These are phyloP conservation scores for Cucurbita moschata DNA, from an alignment of 306 rosid species.

Conservation along the genomic window DNA sequence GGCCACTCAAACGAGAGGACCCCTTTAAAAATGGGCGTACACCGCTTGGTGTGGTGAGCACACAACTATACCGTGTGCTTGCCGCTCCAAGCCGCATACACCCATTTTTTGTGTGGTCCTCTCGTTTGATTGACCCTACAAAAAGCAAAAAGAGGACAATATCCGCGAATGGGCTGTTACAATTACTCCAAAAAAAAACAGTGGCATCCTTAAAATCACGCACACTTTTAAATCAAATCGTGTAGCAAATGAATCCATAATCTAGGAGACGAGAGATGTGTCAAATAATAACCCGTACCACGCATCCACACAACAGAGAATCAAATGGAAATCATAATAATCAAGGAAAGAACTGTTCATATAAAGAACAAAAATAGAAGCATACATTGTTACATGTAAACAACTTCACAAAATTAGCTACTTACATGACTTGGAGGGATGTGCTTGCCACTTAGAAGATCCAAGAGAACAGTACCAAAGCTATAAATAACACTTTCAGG, in stretches of 20 bases:
- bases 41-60: conserved; percentile 3
- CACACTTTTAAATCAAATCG: neutral
- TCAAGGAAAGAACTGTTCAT: neutral
- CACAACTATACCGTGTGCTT: conserved; percentile 40
- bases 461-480: conserved; percentile 90
- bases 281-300: neutral
- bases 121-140: too few relatives aligned
- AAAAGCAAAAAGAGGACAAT: too few relatives aligned
- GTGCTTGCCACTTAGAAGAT: conserved; percentile 95
- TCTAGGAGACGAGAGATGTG: neutral
- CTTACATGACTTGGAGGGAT: conserved; percentile 98
- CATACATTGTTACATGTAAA: neutral
- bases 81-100: neutral
- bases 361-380: neutral
- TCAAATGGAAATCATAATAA: neutral
- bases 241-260: neutral
- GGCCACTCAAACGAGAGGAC: too few relatives aligned
- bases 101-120: neutral
- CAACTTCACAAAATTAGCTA: conserved; percentile 3
- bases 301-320: neutral
- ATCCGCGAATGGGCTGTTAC: too few relatives aligned
- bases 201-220: neutral
- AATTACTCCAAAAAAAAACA: neutral
- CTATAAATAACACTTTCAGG: conserved; percentile 95
- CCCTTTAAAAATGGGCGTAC: too few relatives aligned